Evolutionary conservation across 2,329 filamentous ascomycete species (phyloP).

Genomic region (Diaporthe velutina): DNA sequence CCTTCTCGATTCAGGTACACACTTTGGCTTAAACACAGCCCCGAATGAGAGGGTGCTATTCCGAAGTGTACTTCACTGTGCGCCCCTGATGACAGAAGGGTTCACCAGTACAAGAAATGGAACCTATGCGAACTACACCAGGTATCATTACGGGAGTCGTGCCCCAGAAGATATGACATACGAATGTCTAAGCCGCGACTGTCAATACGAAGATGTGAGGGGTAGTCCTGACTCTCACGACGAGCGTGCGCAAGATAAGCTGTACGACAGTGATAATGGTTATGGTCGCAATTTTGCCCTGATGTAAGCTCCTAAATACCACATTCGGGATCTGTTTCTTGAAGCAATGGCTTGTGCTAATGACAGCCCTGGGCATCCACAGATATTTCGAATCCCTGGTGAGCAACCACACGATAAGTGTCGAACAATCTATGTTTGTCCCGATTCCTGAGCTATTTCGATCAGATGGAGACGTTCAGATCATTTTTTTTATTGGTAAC

Average conservation of each 20-base stretch:
- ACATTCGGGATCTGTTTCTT: neutral
- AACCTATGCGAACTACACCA: neutral
- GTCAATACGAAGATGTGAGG: neutral
- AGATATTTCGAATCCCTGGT: neutral
- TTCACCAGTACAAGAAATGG: constrained; percentile 9
- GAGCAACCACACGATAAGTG: neutral
- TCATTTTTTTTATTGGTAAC: constrained; percentile 30
- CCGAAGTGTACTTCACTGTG: constrained; percentile 18
- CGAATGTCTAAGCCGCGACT: constrained; percentile 3
- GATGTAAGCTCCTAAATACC: neutral
- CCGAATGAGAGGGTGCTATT: constrained; percentile 35
- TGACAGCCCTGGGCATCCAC: neutral
- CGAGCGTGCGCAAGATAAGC: accelerated
- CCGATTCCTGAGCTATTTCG: constrained; percentile 16
- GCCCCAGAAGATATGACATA: neutral
- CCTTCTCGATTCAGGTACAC: constrained; percentile 37
- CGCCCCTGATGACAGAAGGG: constrained; percentile 1
- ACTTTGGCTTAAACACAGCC: constrained; percentile 42
- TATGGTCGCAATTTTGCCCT: neutral
- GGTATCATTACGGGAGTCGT: constrained; percentile 13
- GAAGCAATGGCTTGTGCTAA: too few species aligned
- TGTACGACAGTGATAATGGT: neutral
- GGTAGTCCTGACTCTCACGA: too few species aligned
- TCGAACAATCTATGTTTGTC: neutral
- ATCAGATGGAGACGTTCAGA: neutral